These are phyloP conservation scores for Paecilomyces sp. DNA, from an alignment of 2,329 filamentous ascomycete species.

Conservation along the genomic window DNA sequence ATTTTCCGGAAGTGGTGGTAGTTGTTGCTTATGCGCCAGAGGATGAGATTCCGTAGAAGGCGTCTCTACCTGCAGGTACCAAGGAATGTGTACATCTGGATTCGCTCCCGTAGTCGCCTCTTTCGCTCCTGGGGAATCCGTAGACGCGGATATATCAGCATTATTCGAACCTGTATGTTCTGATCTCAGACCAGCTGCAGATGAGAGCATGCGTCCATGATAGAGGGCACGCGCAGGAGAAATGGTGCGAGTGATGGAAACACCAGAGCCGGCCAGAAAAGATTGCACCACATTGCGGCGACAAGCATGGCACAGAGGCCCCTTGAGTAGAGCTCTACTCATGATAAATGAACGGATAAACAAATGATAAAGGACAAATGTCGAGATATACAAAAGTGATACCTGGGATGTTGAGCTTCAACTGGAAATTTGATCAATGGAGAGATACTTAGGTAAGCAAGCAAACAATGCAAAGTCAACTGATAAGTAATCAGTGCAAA, in stretches of 20 bases:
- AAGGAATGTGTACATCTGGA: conserved; percentile 48
- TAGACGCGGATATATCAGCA: neutral
- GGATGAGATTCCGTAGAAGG: conserved; percentile 31
- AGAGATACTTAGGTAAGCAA: too few species aligned
- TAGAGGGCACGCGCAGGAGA: conserved; percentile 9
- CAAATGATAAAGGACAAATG: neutral
- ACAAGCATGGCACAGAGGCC: conserved; percentile 21
- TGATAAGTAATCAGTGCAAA: conserved; percentile 4
- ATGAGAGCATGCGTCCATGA: conserved; percentile 16
- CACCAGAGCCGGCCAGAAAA: conserved; percentile 19
- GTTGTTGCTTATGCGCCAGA: conserved; percentile 46
- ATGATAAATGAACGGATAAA: conserved; percentile 11
- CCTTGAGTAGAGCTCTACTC: conserved; percentile 24
- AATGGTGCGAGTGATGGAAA: conserved; percentile 14
- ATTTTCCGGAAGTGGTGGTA: conserved; percentile 59
- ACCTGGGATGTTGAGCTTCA: neutral
- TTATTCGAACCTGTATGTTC: neutral
- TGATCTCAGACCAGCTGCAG: conserved; percentile 5
- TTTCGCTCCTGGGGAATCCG: neutral
- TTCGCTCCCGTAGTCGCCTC: conserved; percentile 1
- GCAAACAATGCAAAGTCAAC: conserved; percentile 7
- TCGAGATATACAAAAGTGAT: neutral
- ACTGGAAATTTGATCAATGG: neutral
- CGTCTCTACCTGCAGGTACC: conserved; percentile 71
- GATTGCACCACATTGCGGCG: conserved; percentile 22